Evolutionary conservation across 2,329 filamentous ascomycete species (phyloP).

Genomic region (Thermothelomyces thermophilus): DNA sequence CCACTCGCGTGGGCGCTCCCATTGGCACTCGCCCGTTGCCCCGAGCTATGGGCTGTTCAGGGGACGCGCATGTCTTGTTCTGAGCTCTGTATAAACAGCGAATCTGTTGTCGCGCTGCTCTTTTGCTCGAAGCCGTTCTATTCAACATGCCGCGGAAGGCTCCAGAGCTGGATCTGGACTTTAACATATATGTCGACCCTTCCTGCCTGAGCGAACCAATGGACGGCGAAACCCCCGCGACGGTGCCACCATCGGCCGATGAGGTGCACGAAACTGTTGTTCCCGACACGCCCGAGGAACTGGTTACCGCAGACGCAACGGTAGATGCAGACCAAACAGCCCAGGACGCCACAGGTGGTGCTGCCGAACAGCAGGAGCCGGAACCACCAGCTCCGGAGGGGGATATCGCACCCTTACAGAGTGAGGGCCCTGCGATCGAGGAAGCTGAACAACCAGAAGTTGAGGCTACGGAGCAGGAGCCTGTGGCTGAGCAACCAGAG

Average conservation of each 20-base stretch:
- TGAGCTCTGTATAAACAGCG: conserved; percentile 14
- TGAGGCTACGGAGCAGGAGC: not conserved
- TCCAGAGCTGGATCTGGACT: conserved; percentile 34
- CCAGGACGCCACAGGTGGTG: not conserved
- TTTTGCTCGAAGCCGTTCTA: not conserved
- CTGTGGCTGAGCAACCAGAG: not conserved
- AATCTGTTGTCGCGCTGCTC: not conserved
- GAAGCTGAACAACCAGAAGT: not conserved
- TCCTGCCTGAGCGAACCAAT: conserved; percentile 39
- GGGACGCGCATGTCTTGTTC: not conserved
- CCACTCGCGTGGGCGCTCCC: conserved; percentile 3
- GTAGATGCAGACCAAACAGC: not conserved
- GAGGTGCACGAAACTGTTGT: conserved; percentile 4
- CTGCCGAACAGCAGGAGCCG: not conserved
- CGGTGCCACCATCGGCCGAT: conserved; percentile 13
- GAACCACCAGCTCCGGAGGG: not conserved
- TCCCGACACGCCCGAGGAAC: not conserved
- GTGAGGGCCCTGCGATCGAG: not conserved
- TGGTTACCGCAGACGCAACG: not conserved
- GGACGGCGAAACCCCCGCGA: conserved; percentile 31
- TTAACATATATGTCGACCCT: conserved; percentile 43
- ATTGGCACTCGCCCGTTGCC: conserved; percentile 19
- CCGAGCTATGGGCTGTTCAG: conserved; percentile 5
- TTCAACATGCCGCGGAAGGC: conserved; percentile 16
- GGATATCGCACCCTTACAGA: not conserved